Percentiles rank a stretch among this genome's conserved stretches.
phyloP scores from a whole-genome alignment of 371 early-diverging fungal species.

The Mycotypha africana region DNA sequence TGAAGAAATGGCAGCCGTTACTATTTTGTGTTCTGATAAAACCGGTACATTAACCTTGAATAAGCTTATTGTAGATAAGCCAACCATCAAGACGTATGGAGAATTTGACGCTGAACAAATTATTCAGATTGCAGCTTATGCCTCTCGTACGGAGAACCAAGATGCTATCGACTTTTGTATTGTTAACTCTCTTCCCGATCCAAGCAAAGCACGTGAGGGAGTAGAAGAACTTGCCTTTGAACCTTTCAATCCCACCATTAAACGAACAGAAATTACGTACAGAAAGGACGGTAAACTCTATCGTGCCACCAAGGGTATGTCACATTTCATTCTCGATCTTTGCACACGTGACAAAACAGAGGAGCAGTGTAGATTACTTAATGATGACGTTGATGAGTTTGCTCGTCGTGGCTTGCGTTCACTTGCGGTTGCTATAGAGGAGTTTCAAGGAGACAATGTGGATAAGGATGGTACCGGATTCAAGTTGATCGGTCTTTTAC shows the following conservation, averaged over 20 bases:
- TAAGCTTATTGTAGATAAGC: constrained; percentile 65
- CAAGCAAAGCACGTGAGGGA: constrained; percentile 42
- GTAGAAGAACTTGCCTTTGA: constrained; percentile 59
- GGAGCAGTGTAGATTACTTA: constrained; percentile 28
- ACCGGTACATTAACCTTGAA: constrained; percentile 92
- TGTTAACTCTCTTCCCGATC: constrained; percentile 51
- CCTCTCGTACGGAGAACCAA: constrained; percentile 58
- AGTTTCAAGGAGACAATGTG: constrained; percentile 32
- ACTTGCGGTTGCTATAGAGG: constrained; percentile 63
- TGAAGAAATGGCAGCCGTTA: constrained; percentile 85
- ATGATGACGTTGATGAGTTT: constrained; percentile 62
- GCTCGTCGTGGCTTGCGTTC: constrained; percentile 71
- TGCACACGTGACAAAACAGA: constrained; percentile 56
- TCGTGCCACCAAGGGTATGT: constrained; percentile 63
- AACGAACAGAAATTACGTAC: constrained; percentile 75
- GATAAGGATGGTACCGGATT: constrained; percentile 50
- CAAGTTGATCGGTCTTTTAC: constrained; percentile 56
- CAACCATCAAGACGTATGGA: constrained; percentile 49
- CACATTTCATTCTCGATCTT: constrained; percentile 57
- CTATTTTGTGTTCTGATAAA: constrained; percentile 89
- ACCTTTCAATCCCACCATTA: constrained; percentile 79
- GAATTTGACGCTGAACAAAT: constrained; percentile 41
- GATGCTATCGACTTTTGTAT: constrained; percentile 66
- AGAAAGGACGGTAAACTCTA: constrained; percentile 48
- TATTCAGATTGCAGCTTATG: constrained; percentile 52